phyloP scores from a whole-genome alignment of 371 early-diverging fungal species.

The Lichtheimia hyalospora region DNA sequence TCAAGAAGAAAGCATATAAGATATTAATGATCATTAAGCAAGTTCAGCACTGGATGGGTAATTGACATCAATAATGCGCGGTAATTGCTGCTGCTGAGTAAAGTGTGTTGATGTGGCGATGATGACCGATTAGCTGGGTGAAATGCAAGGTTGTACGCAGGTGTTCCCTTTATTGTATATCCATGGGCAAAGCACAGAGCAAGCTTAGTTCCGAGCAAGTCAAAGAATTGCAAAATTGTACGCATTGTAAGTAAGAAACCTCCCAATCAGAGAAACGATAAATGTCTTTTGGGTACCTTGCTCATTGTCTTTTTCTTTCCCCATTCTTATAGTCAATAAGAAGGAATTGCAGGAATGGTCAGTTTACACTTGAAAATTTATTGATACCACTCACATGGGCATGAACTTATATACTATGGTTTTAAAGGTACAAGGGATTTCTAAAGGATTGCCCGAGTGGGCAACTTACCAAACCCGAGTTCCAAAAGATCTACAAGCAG shows the following conservation, averaged over 20 bases:
- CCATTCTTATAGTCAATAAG: conserved; percentile 70
- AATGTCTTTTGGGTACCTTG: conserved; percentile 15
- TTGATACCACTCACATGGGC: too few species aligned
- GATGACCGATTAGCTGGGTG: background rate
- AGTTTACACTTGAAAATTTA: conserved; percentile 1
- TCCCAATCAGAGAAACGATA: too few species aligned
- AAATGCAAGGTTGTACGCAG: background rate
- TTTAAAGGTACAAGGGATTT: conserved; percentile 97
- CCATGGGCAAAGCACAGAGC: conserved; percentile 85
- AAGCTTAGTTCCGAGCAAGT: conserved; percentile 83
- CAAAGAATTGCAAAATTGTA: conserved; percentile 73
- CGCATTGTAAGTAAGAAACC: conserved; percentile 64
- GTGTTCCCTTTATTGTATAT: background rate
- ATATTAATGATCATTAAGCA: background rate
- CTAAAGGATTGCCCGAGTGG: conserved; percentile 91
- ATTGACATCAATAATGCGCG: too few species aligned
- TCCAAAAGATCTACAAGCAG: conserved; percentile 93
- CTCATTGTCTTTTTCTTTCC: background rate
- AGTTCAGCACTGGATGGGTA: too few species aligned
- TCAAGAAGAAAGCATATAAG: background rate
- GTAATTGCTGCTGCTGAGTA: too few species aligned
- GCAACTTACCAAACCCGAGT: conserved; percentile 80
- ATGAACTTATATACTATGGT: too few species aligned
- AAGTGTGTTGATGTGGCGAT: too few species aligned
- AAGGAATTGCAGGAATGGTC: conserved; percentile 96